These are phyloP conservation scores for Helenozyma rhizophorensis DNA, from an alignment of 805 yeast species.

Conservation along the genomic window DNA sequence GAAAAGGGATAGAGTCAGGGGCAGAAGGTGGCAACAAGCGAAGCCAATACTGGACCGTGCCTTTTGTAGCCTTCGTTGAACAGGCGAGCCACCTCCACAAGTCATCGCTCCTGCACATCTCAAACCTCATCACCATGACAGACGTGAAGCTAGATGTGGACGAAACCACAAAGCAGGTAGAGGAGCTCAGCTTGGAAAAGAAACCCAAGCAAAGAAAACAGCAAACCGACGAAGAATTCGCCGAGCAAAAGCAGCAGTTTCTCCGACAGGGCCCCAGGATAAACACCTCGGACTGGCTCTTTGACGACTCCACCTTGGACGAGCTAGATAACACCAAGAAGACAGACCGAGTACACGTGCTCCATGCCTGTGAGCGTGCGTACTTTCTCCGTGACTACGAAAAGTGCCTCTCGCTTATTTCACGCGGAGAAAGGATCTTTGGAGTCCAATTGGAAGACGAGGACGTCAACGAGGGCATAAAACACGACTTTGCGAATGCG, in stretches of 20 bases:
- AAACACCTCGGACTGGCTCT: conserved; percentile 45
- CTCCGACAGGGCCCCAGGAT: conserved; percentile 52
- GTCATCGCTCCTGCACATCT: too few species aligned
- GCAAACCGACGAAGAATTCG: conserved; percentile 64
- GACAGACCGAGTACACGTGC: conserved; percentile 49
- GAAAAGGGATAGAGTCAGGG: too few species aligned
- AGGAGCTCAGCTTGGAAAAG: conserved; percentile 3
- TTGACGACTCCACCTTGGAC: conserved; percentile 20
- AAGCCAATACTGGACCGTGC: too few species aligned
- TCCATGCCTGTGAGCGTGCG: conserved; percentile 59
- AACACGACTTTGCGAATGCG: conserved; percentile 14
- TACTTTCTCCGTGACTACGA: conserved; percentile 53
- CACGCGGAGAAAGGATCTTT: conserved; percentile 30
- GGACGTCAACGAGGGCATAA: conserved; percentile 20
- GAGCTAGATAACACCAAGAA: conserved; percentile 35
- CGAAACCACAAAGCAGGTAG: background rate
- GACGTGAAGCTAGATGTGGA: background rate
- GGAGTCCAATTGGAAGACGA: conserved; percentile 20
- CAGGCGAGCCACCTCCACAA: too few species aligned
- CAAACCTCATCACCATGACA: background rate
- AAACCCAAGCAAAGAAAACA: conserved; percentile 48
- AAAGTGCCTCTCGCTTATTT: conserved; percentile 46
- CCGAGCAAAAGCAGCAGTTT: conserved; percentile 48
- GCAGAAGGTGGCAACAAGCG: too few species aligned
- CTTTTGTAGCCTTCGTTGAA: too few species aligned